Conservation (phyloP, 805 yeast genomes). For the Nakazawaea ernobii region DNA sequence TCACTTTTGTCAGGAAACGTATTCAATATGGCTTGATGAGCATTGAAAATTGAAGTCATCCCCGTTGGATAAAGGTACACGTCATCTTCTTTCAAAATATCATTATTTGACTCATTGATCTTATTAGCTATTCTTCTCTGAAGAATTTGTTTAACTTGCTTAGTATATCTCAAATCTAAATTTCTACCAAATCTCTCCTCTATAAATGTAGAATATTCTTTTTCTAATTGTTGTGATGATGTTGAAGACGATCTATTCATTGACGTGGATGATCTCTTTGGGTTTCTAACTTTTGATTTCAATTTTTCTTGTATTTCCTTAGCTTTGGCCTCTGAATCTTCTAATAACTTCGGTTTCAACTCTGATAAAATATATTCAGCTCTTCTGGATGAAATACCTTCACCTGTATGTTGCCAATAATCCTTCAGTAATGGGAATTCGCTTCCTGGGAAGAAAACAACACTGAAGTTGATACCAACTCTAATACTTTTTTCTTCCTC, state of each 20-base stretch:
- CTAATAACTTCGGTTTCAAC: constrained; percentile 36
- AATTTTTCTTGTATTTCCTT: constrained; percentile 13
- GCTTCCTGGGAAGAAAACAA: constrained; percentile 66
- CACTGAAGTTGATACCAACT: constrained; percentile 66
- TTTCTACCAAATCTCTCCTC: constrained; percentile 92
- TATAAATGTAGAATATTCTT: constrained; percentile 60
- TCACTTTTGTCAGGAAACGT: constrained; percentile 18
- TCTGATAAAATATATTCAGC: constrained; percentile 80
- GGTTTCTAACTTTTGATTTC: constrained; percentile 7
- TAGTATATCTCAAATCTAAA: constrained; percentile 68
- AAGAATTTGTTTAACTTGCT: constrained; percentile 70
- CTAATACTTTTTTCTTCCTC: constrained; percentile 55
- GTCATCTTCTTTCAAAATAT: constrained; percentile 44
- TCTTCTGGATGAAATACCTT: constrained; percentile 86
- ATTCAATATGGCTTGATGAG: constrained; percentile 55
- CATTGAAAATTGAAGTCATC: constrained; percentile 84
- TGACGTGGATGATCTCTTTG: constrained; percentile 7
- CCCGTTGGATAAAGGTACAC: constrained; percentile 87
- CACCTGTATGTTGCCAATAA: constrained; percentile 98
- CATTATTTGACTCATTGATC: constrained; percentile 24
- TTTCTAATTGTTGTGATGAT: constrained; percentile 24
- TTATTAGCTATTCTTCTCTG: constrained; percentile 70
- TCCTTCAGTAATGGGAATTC: constrained; percentile 64
- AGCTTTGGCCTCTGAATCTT: constrained; percentile 17
- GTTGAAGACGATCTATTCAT: constrained; percentile 14